These are phyloP conservation scores for Lyophyllum decastes DNA, from an alignment of 768 basidiomycete genomes.

Conservation along the genomic window DNA sequence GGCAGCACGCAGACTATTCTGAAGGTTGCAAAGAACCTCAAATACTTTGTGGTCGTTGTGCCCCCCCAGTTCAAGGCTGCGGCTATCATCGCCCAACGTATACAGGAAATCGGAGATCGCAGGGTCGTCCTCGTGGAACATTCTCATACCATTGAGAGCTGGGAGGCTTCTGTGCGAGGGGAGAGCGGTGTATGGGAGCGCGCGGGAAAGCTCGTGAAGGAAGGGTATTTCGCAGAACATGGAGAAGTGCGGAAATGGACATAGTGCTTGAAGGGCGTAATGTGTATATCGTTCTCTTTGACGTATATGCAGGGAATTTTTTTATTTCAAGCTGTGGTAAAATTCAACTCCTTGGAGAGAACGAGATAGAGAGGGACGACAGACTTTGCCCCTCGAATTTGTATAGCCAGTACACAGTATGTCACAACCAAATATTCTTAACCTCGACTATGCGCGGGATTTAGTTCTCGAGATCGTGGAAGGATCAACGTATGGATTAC, in stretches of 20 bases:
- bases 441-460: too few relatives aligned
- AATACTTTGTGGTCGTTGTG: slow-evolving; percentile 21
- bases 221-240: slow-evolving; percentile 17
- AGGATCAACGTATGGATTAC: too few relatives aligned
- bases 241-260: slow-evolving; percentile 13
- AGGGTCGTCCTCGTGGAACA: slow-evolving; percentile 22
- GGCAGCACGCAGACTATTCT: slow-evolving; percentile 21
- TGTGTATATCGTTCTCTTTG: background rate
- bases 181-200: slow-evolving; percentile 19
- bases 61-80: slow-evolving; percentile 14
- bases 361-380: too few relatives aligned
- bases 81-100: slow-evolving; percentile 16
- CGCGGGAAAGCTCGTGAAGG: slow-evolving; percentile 20
- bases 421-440: too few relatives aligned
- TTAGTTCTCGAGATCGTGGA: too few relatives aligned
- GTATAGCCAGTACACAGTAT: too few relatives aligned
- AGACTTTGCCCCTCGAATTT: too few relatives aligned
- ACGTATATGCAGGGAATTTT: background rate
- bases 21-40: slow-evolving; percentile 17
- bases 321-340: too few relatives aligned
- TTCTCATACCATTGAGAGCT: slow-evolving; percentile 14
- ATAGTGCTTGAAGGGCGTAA: background rate
- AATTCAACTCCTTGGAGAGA: too few relatives aligned
- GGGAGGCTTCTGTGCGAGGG: slow-evolving; percentile 16
- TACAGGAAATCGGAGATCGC: slow-evolving; percentile 19